Evolutionary conservation across 352 stramenopile species (phyloP), one percentile per base, ranked within the genome.

Genomic region (Globisporangium heterothallicum): DNA sequence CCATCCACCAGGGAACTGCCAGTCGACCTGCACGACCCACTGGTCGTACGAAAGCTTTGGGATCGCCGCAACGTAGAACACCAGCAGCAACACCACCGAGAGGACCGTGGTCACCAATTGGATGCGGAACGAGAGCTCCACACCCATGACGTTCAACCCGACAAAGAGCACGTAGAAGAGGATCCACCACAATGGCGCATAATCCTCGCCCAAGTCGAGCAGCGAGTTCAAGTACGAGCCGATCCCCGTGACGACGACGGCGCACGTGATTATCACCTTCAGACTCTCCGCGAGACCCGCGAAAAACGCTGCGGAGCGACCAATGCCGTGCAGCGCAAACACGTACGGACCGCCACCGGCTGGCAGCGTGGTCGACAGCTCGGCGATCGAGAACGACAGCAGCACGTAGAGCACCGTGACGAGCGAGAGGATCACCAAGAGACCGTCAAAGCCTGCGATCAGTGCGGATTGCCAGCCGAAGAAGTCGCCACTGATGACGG

Each of bases 181-280:
- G 25, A 63, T 55, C 71, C 73, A 87, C 76, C 73, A 83, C 42
- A 85, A 56, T 36, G 67, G 65, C 14, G 65, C 63, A 44, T 70
- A 75, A 26, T 65, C 53, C 18, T 61, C 59, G 49, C 60, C 72
- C 12, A 78, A 40, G 19, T 51, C 45, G 40, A 84, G 58, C 6
- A 88, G 62, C 35, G 83, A 68, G 49, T 76, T 84, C 62, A 86
- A 57, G 64, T 84, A 88, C 57, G 71, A 78, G 46, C 74, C 75
- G 43, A 88, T 88, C 25, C 74, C 77, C 12, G 73, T 78, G 47
- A 79, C 68, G 21, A 88, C 53, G 13, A 86, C 77, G 6, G 72
- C 59, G 58, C 70, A 78, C 8, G 74, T 88, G 46, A 83, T 73
- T 18, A 86, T 55, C 21, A 88, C 77, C 65, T 88, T 86, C 50